These are phyloP conservation scores for Mrakia hoshinonis DNA, from an alignment of 768 basidiomycete species.

Conservation along the genomic window DNA sequence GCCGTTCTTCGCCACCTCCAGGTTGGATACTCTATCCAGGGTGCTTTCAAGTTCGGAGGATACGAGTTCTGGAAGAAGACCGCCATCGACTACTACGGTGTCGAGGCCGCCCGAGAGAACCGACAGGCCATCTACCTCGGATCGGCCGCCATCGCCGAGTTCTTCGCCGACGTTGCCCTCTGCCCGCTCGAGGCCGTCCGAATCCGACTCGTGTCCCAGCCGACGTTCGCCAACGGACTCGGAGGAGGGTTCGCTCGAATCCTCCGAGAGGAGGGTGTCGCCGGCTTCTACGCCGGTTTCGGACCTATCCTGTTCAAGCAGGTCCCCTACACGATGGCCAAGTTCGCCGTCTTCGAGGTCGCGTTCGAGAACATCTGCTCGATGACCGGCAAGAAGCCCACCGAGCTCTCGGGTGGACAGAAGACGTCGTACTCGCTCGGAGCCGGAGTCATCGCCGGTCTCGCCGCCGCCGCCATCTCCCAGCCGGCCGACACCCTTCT, in stretches of 20 bases:
- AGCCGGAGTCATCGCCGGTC: slow-evolving; percentile 90
- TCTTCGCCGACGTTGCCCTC: slow-evolving; percentile 91
- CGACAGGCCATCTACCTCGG: slow-evolving; percentile 77
- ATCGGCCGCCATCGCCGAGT: slow-evolving; percentile 86
- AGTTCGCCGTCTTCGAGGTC: slow-evolving; percentile 70
- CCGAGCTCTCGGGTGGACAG: slow-evolving; percentile 53
- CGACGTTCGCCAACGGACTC: slow-evolving; percentile 43
- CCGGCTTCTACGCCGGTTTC: slow-evolving; percentile 46
- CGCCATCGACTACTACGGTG: slow-evolving; percentile 79
- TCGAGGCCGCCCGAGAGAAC: slow-evolving; percentile 33
- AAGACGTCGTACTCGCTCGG: slow-evolving; percentile 65
- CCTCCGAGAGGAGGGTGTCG: slow-evolving; percentile 43
- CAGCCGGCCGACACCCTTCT: slow-evolving; percentile 92
- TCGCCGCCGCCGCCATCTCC: slow-evolving; percentile 84
- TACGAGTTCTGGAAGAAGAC: slow-evolving; percentile 89
- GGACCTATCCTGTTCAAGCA: slow-evolving; percentile 49
- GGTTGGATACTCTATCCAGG: slow-evolving; percentile 56
- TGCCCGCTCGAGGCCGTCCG: slow-evolving; percentile 49
- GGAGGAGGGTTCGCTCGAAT: slow-evolving; percentile 43
- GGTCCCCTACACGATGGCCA: slow-evolving; percentile 69
- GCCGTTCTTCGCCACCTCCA: background rate
- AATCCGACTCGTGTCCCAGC: slow-evolving; percentile 45
- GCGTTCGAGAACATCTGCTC: slow-evolving; percentile 85
- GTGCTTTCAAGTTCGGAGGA: slow-evolving; percentile 97
- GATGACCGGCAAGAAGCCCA: slow-evolving; percentile 61